phyloP scores from a whole-genome alignment of 495 filamentous ascomycete species.

The Penicillium egyptiacum region DNA sequence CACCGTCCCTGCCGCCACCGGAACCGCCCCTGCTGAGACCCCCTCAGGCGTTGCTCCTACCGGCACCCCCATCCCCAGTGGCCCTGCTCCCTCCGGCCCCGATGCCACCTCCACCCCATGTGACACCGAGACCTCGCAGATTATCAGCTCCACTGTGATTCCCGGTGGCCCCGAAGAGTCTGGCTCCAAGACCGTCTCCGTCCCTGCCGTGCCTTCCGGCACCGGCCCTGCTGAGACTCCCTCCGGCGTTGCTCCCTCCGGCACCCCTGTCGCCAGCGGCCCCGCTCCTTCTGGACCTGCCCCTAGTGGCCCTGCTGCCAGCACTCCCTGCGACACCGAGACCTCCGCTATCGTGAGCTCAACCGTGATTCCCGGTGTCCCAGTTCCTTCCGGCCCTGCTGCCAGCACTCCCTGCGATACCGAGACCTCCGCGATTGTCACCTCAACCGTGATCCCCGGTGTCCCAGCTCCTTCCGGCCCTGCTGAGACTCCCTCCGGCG shows the following conservation, averaged over 20 bases:
- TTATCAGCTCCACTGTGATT: constrained; percentile 11
- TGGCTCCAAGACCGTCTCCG: constrained; percentile 7
- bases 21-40: constrained; percentile 10
- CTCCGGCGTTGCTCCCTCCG: constrained; percentile 13
- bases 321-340: constrained; percentile 24
- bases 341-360: constrained; percentile 16
- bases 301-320: background rate
- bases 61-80: constrained; percentile 3
- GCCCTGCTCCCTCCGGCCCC: constrained; percentile 7
- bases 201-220: constrained; percentile 5
- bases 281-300: background rate
- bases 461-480: background rate
- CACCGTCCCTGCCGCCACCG: constrained; percentile 11
- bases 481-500: constrained; percentile 10
- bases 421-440: constrained; percentile 17
- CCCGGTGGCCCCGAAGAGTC: constrained; percentile 12
- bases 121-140: constrained; percentile 22
- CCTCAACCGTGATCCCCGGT: constrained; percentile 10
- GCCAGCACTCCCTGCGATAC: constrained; percentile 23
- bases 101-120: constrained; percentile 23
- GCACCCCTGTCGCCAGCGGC: background rate
- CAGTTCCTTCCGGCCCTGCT: background rate
- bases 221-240: constrained; percentile 15
- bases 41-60: constrained; percentile 14
- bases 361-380: constrained; percentile 8